Percentiles rank a stretch among this genome's conserved stretches.
Conservation (phyloP, 768 basidiomycete species). For the Kwoniella sp. region DNA sequence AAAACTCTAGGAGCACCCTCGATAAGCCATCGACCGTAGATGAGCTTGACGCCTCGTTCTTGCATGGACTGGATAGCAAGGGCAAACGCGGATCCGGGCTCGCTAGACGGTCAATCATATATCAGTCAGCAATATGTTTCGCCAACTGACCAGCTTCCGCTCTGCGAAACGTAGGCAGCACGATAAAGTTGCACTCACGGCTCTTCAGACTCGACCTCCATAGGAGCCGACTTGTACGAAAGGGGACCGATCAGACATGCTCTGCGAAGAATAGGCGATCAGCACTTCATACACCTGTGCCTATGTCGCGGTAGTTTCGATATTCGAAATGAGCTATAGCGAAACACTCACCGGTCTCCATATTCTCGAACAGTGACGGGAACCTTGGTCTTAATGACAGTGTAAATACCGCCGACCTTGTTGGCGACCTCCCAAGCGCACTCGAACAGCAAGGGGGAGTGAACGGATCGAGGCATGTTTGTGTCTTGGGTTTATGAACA, state of each 20-base stretch:
- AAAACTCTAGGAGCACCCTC: slow-evolving; percentile 94
- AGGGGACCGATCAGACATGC: slow-evolving; percentile 98
- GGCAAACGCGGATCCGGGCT: slow-evolving; percentile 67
- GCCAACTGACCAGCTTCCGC: too few relatives aligned
- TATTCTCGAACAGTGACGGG: slow-evolving; percentile 96
- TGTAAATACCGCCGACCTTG: slow-evolving; percentile 99
- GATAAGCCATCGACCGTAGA: slow-evolving; percentile 98
- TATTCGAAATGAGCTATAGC: too few relatives aligned
- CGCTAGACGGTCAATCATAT: slow-evolving; percentile 55
- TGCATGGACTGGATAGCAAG: slow-evolving; percentile 79
- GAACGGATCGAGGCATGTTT: slow-evolving; percentile 53
- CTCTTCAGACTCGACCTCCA: slow-evolving; percentile 96
- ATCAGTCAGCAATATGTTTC: too few relatives aligned
- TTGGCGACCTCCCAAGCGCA: slow-evolving; percentile 98
- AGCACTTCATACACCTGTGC: too few relatives aligned
- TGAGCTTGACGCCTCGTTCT: slow-evolving; percentile 82
- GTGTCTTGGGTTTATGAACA: neutral
- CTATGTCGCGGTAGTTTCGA: slow-evolving; percentile 44
- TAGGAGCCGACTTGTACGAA: slow-evolving; percentile 94
- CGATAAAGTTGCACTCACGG: slow-evolving; percentile 61
- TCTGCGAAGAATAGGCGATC: slow-evolving; percentile 56
- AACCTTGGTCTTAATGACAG: slow-evolving; percentile 99
- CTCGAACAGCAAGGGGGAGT: slow-evolving; percentile 82
- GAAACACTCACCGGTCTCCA: slow-evolving; percentile 56
- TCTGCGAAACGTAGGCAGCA: too few relatives aligned